A percentile compares a stretch with the other conserved stretches of the same genome.
These are phyloP conservation scores for Fusarium napiforme DNA, from an alignment of 2,329 filamentous ascomycete species.

Conservation along the genomic window DNA sequence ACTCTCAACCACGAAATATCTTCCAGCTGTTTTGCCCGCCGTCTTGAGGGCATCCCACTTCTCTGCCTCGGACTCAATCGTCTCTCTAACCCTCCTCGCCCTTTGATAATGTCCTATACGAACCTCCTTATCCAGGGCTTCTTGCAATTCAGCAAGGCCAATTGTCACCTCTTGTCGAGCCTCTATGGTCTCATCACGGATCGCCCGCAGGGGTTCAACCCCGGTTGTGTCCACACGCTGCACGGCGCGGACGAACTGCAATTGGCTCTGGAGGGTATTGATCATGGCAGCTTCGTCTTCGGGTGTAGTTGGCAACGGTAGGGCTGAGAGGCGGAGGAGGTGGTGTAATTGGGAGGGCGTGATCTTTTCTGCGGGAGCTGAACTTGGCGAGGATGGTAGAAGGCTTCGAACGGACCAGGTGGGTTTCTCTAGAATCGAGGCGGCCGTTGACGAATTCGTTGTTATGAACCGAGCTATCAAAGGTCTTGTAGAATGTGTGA, in stretches of 20 bases:
- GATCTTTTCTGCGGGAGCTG: conserved; percentile 57
- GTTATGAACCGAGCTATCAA: conserved; percentile 4
- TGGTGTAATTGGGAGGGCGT: conserved; percentile 79
- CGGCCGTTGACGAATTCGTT: conserved; percentile 30
- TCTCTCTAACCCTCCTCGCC: conserved; percentile 52
- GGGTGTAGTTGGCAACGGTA: conserved; percentile 74
- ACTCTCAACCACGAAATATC: conserved; percentile 82
- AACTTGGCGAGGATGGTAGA: conserved; percentile 59
- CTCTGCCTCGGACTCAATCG: conserved; percentile 61
- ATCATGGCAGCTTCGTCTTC: conserved; percentile 78
- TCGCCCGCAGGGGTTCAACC: conserved; percentile 78
- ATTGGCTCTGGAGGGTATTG: conserved; percentile 78
- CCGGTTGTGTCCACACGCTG: conserved; percentile 80
- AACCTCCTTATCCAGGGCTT: conserved; percentile 69
- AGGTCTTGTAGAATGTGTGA: conserved; percentile 5
- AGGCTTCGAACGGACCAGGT: conserved; percentile 87
- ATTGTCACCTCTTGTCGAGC: conserved; percentile 69
- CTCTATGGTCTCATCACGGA: conserved; percentile 82
- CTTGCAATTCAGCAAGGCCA: conserved; percentile 65
- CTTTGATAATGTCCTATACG: conserved; percentile 65
- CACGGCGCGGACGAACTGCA: conserved; percentile 90
- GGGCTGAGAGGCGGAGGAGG: conserved; percentile 87
- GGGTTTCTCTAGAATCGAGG: conserved; percentile 72
- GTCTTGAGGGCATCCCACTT: conserved; percentile 77
- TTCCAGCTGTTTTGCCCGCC: conserved; percentile 73